Evolutionary conservation across 768 basidiomycete species (phyloP).

Genomic region (Amanita thiersii): DNA sequence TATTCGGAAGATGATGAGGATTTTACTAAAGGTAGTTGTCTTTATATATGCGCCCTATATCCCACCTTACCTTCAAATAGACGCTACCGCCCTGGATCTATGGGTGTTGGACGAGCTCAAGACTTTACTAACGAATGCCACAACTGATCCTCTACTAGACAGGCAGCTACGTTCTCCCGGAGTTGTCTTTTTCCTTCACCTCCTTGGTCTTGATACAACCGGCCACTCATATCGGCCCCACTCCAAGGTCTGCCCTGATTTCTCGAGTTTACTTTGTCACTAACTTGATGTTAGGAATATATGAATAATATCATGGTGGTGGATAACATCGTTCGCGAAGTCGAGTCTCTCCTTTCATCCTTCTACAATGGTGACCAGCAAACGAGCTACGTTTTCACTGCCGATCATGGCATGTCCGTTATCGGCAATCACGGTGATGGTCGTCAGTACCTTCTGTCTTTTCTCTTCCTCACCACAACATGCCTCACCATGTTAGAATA

Average conservation of each 20-base stretch:
- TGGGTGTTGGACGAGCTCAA: slow-evolving; percentile 76
- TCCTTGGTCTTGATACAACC: slow-evolving; percentile 79
- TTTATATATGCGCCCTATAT: background rate
- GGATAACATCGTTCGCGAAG: slow-evolving; percentile 61
- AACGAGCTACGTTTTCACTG: slow-evolving; percentile 74
- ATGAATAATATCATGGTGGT: slow-evolving; percentile 79
- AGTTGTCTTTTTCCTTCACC: slow-evolving; percentile 75
- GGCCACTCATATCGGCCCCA: slow-evolving; percentile 83
- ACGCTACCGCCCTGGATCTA: slow-evolving; percentile 67
- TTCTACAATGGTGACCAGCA: slow-evolving; percentile 58
- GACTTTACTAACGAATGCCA: slow-evolving; percentile 54
- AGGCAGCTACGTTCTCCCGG: slow-evolving; percentile 46
- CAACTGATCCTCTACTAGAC: slow-evolving; percentile 39
- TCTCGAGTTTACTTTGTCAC: background rate
- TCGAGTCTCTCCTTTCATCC: slow-evolving; percentile 49
- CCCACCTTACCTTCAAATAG: slow-evolving; percentile 22
- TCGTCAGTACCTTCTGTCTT: slow-evolving; percentile 30
- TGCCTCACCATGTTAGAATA: slow-evolving; percentile 3
- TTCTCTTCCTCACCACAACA: background rate
- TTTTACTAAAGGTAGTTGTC: slow-evolving; percentile 65
- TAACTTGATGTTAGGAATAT: slow-evolving; percentile 50
- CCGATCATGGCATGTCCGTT: slow-evolving; percentile 86
- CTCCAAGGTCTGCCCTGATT: slow-evolving; percentile 41
- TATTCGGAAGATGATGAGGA: slow-evolving; percentile 77
- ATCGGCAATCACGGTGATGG: slow-evolving; percentile 90